Evolutionary conservation across 768 basidiomycete genomes (phyloP), one percentile per base, ranked within the genome.

Genomic region (Exsudoporus frostii): DNA sequence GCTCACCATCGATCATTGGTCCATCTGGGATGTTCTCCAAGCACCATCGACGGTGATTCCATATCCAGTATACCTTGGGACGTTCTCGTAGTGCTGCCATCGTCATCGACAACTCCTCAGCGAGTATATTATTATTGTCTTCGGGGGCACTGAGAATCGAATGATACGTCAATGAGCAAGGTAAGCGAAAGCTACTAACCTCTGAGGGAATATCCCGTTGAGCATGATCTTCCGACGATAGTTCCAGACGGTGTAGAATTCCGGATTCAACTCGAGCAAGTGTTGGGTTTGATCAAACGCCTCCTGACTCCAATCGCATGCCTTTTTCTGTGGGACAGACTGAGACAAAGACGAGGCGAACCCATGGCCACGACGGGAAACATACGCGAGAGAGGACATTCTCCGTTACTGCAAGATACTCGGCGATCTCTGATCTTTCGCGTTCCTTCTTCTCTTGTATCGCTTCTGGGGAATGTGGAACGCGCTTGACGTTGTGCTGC

Each of bases 21-120:
- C 85, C 88, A 48, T 79, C 75, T 0, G 96, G 95, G 11, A 96
- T 81, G 49, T 87, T 82, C 67, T 89, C 87, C 2, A 99, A 81
- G 64, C 95, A 95, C 97, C 97, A 98, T 61, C 86, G 77, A 36
- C 97, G 84, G 63, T 99, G 94, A 66, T 94, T 98, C 97, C 97
- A 99, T 61, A 98, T 93, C 87, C 91, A 93, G 68, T 99, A 99
- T 19, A 97, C 86, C 67, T 98, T 99, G 14, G 97, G 97, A 65
- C 95, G 84, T 9, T 79, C 75, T 63, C 90, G 88, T 40, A 99
- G 79, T 7, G 88, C 85, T 5, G 77, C 72, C 66, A 86, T 90
- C 0, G 95, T 98, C 75, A 94, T 79, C 2, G 79, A 72, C 27
- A 99, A 73, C 52, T 99, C 97, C 37, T 81, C 75, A 3, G 80